Percentiles rank a stretch among this genome's conserved stretches.
Conservation (phyloP, 768 basidiomycete genomes). For the Melanogaster broomeanus region DNA sequence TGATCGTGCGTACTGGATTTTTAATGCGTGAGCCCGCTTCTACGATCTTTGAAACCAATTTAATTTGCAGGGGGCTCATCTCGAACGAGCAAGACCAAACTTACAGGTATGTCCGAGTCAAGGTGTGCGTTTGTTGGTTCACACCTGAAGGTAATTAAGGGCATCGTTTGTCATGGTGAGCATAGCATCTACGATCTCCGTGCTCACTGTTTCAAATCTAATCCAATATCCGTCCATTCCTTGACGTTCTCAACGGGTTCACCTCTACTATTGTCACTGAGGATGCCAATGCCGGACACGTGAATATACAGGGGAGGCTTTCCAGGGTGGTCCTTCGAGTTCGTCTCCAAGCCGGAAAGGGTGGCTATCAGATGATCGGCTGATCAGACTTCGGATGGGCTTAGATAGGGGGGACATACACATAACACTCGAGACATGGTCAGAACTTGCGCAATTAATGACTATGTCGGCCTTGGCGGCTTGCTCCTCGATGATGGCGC, state of each 20-base stretch:
- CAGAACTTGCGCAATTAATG: slow-evolving; percentile 44
- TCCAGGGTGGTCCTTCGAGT: slow-evolving; percentile 35
- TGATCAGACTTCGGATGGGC: neutral
- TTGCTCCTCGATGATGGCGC: slow-evolving; percentile 35
- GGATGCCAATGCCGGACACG: slow-evolving; percentile 42
- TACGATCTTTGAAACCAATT: slow-evolving; percentile 29
- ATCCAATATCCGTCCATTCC: slow-evolving; percentile 39
- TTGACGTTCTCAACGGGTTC: slow-evolving; percentile 35
- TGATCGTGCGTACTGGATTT: slow-evolving; percentile 45
- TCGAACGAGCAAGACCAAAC: neutral
- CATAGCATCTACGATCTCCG: neutral
- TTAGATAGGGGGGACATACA: slow-evolving; percentile 20
- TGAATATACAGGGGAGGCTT: slow-evolving; percentile 46
- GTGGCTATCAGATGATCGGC: slow-evolving; percentile 32
- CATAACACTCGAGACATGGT: slow-evolving; percentile 36
- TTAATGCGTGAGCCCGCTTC: slow-evolving; percentile 42
- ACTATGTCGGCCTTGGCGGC: slow-evolving; percentile 39
- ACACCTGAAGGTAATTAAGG: slow-evolving; percentile 19
- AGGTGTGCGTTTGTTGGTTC: slow-evolving; percentile 33
- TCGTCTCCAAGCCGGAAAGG: slow-evolving; percentile 39
- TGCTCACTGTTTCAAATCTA: slow-evolving; percentile 33
- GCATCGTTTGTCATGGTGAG: neutral
- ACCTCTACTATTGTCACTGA: slow-evolving; percentile 42
- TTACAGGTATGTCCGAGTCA: slow-evolving; percentile 33
- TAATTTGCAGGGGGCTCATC: too few species aligned